Conservation (phyloP, 2,329 filamentous ascomycete genomes). For the Colletotrichum salicis region DNA sequence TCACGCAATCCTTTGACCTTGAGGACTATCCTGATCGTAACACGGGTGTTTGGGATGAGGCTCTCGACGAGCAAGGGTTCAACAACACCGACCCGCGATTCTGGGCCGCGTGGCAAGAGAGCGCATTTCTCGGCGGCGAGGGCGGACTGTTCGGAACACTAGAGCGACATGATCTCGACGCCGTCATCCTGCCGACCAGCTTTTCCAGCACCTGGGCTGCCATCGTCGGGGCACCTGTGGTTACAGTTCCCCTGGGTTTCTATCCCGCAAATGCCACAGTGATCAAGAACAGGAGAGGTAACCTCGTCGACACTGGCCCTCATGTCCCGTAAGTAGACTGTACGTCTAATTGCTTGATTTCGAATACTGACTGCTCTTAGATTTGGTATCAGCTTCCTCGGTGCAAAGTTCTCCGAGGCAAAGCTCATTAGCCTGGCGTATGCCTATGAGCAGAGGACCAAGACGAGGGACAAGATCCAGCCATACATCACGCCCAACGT, state of each 20-base stretch:
- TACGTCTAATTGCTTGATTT: rapidly evolving
- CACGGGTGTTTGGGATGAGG: conserved; percentile 65
- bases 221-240: conserved; percentile 54
- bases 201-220: conserved; percentile 38
- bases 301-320: conserved; percentile 34
- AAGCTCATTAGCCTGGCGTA: conserved; percentile 72
- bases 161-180: conserved; percentile 63
- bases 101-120: conserved; percentile 65
- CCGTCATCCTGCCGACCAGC: conserved; percentile 67
- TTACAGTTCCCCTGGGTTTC: conserved; percentile 71
- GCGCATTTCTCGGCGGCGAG: conserved; percentile 64
- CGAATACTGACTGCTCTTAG: background rate
- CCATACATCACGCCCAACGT: conserved; percentile 46
- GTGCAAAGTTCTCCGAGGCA: conserved; percentile 67
- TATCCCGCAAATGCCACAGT: conserved; percentile 35
- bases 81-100: conserved; percentile 67
- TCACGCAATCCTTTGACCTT: conserved; percentile 61
- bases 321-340: conserved; percentile 35
- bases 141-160: conserved; percentile 71
- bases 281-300: conserved; percentile 30
- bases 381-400: conserved; percentile 74
- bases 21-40: conserved; percentile 73
- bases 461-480: conserved; percentile 40
- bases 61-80: conserved; percentile 58
- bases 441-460: conserved; percentile 72